Base-by-base conservation (phyloP, 1,284 basidiomycete genomes). In the Peniophora sp. region DNA sequence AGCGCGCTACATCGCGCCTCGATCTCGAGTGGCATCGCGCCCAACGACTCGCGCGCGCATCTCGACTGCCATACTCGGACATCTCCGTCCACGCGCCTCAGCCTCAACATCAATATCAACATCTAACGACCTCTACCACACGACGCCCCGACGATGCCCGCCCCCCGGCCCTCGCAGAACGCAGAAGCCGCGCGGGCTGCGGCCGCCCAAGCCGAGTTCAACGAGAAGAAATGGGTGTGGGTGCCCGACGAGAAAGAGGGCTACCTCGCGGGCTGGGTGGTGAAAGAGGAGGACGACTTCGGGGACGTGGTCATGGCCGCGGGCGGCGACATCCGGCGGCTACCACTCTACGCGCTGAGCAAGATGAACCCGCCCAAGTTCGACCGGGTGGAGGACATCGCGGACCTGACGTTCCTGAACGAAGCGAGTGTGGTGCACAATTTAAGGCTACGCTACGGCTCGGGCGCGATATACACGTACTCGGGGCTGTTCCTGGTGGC, bases 341-440 rank as follows among this genome's bases (percentile, higher is more conserved):
- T 95, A 6, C 84, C 87, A 3, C 73, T 91, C 50, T 85, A 90
- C 58, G 79, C 83, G 18, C 69, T 95, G 42, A 92, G 86, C 59
- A 94, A 93, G 73, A 95, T 96, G 91, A 99, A 99, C 63, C 97
- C 96, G 12, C 96, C 96, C 43, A 97, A 97, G 70, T 99, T 99
- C 66, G 95, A 99, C 70, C 83, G 92, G 46, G 95, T 94, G 2
- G 94, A 96, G 58, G 97, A 99, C 69, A 99, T 99, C 60, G 97
- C 97, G 44, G 95, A 99, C 69, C 76, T 99, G 55, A 99, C 97
- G 1, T 97, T 95, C 69, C 74, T 99, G 54, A 99, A 99, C 66
- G 97, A 99, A 76, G 95, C 97, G 10, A 95, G 92, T 60, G 97
- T 99, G 24, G 95, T 99, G 22, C 94, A 99, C 66, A 98, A 99